phyloP scores from a whole-genome alignment of 2,329 filamentous ascomycete species.

The Cucurbitaria berberidis region DNA sequence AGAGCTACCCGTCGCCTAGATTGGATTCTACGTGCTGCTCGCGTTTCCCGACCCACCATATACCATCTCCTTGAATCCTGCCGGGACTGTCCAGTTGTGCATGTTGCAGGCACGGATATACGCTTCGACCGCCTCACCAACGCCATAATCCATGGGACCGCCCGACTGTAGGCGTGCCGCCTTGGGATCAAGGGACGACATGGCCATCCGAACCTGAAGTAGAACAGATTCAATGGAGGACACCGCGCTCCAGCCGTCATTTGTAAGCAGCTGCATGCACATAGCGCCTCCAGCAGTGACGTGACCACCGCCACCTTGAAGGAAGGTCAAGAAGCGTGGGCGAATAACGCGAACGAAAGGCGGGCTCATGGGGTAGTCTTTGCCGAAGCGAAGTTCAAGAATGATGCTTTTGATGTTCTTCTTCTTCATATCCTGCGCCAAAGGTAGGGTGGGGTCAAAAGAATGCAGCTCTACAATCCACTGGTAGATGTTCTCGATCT shows the following conservation, averaged over 20 bases:
- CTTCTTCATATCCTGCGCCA: slow-evolving; percentile 75
- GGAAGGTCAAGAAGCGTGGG: slow-evolving; percentile 77
- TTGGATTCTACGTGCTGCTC: background rate
- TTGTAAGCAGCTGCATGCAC: slow-evolving; percentile 82
- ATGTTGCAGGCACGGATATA: slow-evolving; percentile 70
- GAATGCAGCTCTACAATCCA: slow-evolving; percentile 92
- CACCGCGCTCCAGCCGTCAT: slow-evolving; percentile 78
- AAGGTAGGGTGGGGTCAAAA: slow-evolving; percentile 71
- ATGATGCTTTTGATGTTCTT: slow-evolving; percentile 70
- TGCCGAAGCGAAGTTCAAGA: slow-evolving; percentile 80
- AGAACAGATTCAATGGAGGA: slow-evolving; percentile 79
- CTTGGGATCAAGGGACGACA: slow-evolving; percentile 69
- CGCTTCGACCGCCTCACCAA: slow-evolving; percentile 74
- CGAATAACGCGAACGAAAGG: slow-evolving; percentile 85
- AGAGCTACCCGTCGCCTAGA: background rate
- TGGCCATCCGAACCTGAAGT: slow-evolving; percentile 78
- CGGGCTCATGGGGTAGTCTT: slow-evolving; percentile 76
- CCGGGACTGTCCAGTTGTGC: slow-evolving; percentile 77
- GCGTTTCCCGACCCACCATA: slow-evolving; percentile 33
- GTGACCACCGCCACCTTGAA: slow-evolving; percentile 79
- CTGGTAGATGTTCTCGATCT: slow-evolving; percentile 79
- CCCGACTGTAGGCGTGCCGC: slow-evolving; percentile 70
- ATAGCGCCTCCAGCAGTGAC: slow-evolving; percentile 84
- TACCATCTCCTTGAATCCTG: slow-evolving; percentile 62
- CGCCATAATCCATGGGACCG: slow-evolving; percentile 62